These are phyloP conservation scores for Sesbania bispinosa DNA, from an alignment of 306 rosid species.

Conservation along the genomic window DNA sequence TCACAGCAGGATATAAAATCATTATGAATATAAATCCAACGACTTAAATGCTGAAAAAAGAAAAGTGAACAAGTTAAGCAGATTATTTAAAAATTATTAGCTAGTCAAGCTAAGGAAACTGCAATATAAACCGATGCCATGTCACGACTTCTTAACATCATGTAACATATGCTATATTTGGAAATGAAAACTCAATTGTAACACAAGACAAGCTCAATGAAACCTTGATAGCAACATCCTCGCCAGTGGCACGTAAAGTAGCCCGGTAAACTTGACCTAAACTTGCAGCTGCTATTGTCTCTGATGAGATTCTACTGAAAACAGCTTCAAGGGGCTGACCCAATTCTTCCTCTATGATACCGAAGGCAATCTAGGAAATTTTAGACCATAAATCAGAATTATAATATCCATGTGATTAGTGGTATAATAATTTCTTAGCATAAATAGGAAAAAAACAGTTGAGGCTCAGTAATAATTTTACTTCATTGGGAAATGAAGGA, in stretches of 20 bases:
- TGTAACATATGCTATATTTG: background rate
- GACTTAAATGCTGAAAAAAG: background rate
- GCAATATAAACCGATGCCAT: background rate
- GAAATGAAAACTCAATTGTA: background rate
- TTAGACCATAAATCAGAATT: slow-evolving; percentile 26
- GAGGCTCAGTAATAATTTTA: slow-evolving; percentile 25
- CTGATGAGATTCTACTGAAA: slow-evolving; percentile 83
- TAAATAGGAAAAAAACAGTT: background rate
- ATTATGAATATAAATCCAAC: background rate
- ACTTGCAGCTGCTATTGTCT: slow-evolving; percentile 98
- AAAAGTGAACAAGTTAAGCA: background rate
- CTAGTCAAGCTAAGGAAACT: slow-evolving; percentile 2
- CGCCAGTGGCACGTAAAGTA: slow-evolving; percentile 83
- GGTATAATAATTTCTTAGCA: background rate
- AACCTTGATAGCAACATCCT: slow-evolving; percentile 98
- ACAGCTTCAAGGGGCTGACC: slow-evolving; percentile 94
- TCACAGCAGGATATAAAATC: background rate
- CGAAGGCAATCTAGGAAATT: slow-evolving; percentile 68
- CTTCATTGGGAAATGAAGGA: slow-evolving; percentile 95
- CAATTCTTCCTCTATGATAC: slow-evolving; percentile 88
- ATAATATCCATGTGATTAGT: background rate
- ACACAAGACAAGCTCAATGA: slow-evolving; percentile 26
- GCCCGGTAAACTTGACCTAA: slow-evolving; percentile 99
- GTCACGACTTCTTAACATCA: slow-evolving; percentile 3
- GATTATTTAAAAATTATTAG: background rate